Evolutionary conservation across 2,329 filamentous ascomycete genomes (phyloP), one percentile per base, ranked within the genome.

Genomic region (Fusarium graminum): DNA sequence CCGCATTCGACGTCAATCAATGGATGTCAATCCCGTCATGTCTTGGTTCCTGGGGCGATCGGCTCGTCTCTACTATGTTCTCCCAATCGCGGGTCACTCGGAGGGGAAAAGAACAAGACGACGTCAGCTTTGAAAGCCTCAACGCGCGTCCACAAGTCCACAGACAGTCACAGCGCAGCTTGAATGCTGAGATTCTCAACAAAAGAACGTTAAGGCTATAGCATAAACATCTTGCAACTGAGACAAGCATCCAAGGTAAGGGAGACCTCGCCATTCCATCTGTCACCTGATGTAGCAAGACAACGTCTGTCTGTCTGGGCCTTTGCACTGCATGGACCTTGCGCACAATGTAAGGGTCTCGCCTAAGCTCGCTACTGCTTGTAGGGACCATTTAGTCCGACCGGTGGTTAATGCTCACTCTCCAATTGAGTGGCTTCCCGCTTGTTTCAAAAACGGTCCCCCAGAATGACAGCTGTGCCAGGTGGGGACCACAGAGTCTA

Each of bases 351-450:
- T 36, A 54, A 44, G 52, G 47, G 58, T 41, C 47, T 52, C 43
- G 52, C 58, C 47, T 50, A 49, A 42, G 26, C 59, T 60, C 59
- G 59, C 65, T 67, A 67, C 64, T 68, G 67, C 59, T 51, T 51
- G 53, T 59, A 67, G 59, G 67, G 59, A 69, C 47, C 46, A 52
- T 34, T 46, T 57, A 59, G 53, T 17, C 47, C 32, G 39, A 46
- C 42, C 41, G 30, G 16, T 49, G 32, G 45, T 52, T 46, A 51
- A 42, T 42, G 36, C 34, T 17, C 44, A 13, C 19, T 59, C 59
- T 39, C 36, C 43, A 55, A 59, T 61, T 36, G 52, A 52, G 36
- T 50, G 56, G 42, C 28, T 64, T 50, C 17, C 38, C 49, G 50
- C 44, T 29, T 11, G 34, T 34, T 43, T 46, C 43, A 32, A 52